Percentiles rank a stretch among this genome's conserved stretches.
Conservation (phyloP, 139 green algal genomes). For the Ostreobium quekettii region DNA sequence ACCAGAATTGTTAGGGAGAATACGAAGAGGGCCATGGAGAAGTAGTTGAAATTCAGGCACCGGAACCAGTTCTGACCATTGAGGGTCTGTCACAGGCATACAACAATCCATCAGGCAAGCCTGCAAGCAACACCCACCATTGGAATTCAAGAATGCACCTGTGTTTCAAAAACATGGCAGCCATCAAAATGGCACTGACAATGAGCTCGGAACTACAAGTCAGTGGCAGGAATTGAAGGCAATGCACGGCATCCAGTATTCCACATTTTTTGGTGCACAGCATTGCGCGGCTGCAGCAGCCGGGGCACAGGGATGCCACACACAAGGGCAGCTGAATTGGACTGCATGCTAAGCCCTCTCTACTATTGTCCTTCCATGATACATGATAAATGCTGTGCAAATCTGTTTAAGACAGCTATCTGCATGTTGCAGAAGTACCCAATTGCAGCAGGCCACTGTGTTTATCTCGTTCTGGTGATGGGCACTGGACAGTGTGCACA, state of each 20-base stretch:
- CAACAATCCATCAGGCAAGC: neutral
- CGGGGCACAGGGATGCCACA: too few species aligned
- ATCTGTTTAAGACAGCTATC: too few species aligned
- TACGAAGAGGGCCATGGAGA: neutral
- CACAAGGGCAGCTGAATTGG: too few species aligned
- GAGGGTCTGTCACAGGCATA: neutral
- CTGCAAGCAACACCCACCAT: neutral
- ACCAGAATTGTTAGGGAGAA: neutral
- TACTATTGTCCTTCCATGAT: too few species aligned
- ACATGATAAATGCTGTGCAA: too few species aligned
- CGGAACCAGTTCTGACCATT: neutral
- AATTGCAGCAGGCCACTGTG: too few species aligned
- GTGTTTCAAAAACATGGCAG: too few species aligned
- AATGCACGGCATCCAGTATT: neutral
- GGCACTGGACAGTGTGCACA: too few species aligned
- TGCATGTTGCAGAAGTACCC: too few species aligned
- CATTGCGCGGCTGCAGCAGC: neutral
- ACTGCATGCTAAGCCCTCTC: too few species aligned
- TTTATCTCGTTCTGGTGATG: too few species aligned
- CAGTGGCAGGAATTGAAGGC: neutral
- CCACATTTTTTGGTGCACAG: slow-evolving; percentile 2
- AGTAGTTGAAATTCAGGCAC: slow-evolving; percentile 2
- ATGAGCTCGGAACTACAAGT: neutral
- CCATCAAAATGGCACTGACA: neutral
- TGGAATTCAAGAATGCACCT: neutral